phyloP scores from a whole-genome alignment of 768 basidiomycete genomes.

The Leccinum pellstonianum region DNA sequence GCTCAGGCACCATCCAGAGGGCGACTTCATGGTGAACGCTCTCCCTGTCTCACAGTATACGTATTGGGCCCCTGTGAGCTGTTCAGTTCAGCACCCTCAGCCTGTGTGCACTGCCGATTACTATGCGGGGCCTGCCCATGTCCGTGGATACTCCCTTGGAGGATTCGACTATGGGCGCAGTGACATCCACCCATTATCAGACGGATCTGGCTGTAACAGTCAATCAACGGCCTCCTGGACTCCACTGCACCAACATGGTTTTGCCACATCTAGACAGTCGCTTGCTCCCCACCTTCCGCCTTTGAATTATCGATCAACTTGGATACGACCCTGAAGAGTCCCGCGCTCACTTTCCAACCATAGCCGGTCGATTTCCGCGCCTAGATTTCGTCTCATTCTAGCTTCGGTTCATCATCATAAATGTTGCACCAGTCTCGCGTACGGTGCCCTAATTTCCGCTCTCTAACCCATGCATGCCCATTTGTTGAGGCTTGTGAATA shows the following conservation, averaged over 20 bases:
- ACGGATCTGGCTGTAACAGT: conserved; percentile 39
- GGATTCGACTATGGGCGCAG: conserved; percentile 53
- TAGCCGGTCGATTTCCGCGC: conserved; percentile 12
- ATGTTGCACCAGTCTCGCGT: conserved; percentile 33
- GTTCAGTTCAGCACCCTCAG: conserved; percentile 53
- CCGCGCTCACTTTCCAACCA: conserved; percentile 3
- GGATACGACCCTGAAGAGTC: conserved; percentile 46
- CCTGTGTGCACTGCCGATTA: conserved; percentile 55
- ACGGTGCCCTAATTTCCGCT: conserved; percentile 40
- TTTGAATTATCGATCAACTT: conserved; percentile 47
- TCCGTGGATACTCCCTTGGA: conserved; percentile 60
- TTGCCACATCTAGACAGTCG: conserved; percentile 41
- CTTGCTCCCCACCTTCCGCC: conserved; percentile 43
- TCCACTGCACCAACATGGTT: conserved; percentile 39
- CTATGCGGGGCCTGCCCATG: conserved; percentile 45
- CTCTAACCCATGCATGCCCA: conserved; percentile 37
- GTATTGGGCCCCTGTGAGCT: conserved; percentile 24
- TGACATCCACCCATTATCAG: conserved; percentile 44
- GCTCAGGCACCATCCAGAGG: conserved; percentile 22
- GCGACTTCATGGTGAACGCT: conserved; percentile 13
- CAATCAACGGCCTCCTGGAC: conserved; percentile 46
- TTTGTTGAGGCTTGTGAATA: conserved; percentile 38
- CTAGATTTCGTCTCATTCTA: conserved; percentile 30
- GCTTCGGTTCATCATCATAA: conserved; percentile 27
- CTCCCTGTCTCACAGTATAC: conserved; percentile 19